Percentiles rank a stretch among this genome's conserved stretches.
Evolutionary conservation across 2,329 filamentous ascomycete species (phyloP).

Genomic region (Fusarium subtropicale): DNA sequence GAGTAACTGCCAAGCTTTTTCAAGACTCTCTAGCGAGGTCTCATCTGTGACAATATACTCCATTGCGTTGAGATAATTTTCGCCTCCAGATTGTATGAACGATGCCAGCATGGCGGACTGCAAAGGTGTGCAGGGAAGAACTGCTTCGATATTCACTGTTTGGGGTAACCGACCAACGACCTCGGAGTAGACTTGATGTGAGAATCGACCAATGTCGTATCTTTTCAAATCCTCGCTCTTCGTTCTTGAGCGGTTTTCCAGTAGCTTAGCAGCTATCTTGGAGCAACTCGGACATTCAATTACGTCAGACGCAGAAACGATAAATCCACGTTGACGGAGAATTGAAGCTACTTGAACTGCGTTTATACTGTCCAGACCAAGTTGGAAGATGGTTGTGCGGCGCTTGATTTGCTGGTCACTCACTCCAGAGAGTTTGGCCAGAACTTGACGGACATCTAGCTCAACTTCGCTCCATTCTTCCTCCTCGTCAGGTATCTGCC

Average conservation of each 20-base stretch:
- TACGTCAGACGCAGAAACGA: constrained; percentile 77
- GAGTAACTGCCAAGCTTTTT: constrained; percentile 69
- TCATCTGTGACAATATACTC: constrained; percentile 61
- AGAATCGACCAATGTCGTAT: constrained; percentile 58
- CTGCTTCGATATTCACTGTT: constrained; percentile 60
- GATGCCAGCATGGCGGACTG: constrained; percentile 85
- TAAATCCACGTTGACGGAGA: constrained; percentile 69
- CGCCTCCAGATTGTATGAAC: constrained; percentile 74
- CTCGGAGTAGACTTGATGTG: constrained; percentile 46
- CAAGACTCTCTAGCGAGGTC: constrained; percentile 57
- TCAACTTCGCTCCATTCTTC: constrained; percentile 65
- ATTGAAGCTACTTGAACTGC: constrained; percentile 80
- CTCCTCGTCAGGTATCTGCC: constrained; percentile 26
- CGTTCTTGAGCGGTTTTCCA: constrained; percentile 26
- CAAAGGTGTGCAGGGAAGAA: constrained; percentile 82
- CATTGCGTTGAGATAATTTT: constrained; percentile 81
- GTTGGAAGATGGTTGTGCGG: constrained; percentile 80
- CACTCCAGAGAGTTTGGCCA: constrained; percentile 69
- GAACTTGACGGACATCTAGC: constrained; percentile 62
- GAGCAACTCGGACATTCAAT: constrained; percentile 69
- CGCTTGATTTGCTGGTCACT: constrained; percentile 63
- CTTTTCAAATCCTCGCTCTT: background rate
- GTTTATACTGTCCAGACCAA: constrained; percentile 94
- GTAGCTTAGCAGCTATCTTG: constrained; percentile 51
- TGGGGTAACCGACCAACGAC: constrained; percentile 41